Percentiles rank a stretch among this genome's conserved stretches.
Evolutionary conservation across 2,329 filamentous ascomycete genomes (phyloP).

Genomic region (Colletotrichum ledebouriae): DNA sequence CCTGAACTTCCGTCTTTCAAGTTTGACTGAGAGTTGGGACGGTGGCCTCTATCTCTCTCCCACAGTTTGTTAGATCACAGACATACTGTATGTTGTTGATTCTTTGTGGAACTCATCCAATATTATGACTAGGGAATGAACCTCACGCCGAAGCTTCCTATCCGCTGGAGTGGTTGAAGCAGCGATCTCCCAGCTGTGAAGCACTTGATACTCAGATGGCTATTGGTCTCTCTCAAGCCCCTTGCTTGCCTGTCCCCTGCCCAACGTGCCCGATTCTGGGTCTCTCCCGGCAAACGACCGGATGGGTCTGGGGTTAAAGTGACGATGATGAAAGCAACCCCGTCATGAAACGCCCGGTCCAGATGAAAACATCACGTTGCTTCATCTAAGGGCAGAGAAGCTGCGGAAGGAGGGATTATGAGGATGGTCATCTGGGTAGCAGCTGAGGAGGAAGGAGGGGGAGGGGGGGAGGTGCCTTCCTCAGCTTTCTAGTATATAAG

Average conservation of each 20-base stretch:
- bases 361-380: slow-evolving; percentile 27
- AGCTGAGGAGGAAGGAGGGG: neutral
- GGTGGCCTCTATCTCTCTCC: no score
- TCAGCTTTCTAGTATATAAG: no score
- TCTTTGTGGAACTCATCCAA: no score
- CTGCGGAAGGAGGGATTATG: neutral
- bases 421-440: neutral
- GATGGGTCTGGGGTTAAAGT: slow-evolving; percentile 32
- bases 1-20: neutral
- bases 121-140: neutral
- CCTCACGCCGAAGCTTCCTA: neutral
- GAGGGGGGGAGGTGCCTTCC: neutral
- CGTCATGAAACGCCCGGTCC: slow-evolving; percentile 26
- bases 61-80: no score
- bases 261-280: slow-evolving; percentile 22
- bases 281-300: slow-evolving; percentile 25
- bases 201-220: neutral
- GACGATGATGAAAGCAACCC: slow-evolving; percentile 25
- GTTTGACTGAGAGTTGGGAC: no score
- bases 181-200: neutral
- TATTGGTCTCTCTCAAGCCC: slow-evolving; percentile 2
- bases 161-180: neutral
- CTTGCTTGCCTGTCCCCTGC: slow-evolving; percentile 29
- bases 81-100: no score
- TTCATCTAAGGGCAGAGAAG: slow-evolving; percentile 4